Evolutionary conservation across 495 filamentous ascomycete genomes (phyloP).

Genomic region (Penicillium steckii): DNA sequence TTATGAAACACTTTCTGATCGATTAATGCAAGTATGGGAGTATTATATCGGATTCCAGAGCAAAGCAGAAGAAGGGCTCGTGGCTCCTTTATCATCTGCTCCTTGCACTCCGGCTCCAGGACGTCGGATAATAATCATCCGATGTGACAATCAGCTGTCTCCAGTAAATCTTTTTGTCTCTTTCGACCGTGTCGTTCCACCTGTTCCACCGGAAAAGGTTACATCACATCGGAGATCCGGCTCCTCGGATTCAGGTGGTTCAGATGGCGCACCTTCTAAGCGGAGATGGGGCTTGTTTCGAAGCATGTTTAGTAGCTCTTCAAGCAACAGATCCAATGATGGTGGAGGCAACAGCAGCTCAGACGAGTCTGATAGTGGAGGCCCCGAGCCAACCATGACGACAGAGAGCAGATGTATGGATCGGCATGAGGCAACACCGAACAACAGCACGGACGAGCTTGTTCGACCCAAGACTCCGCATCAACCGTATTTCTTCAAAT

Average conservation of each 20-base stretch:
- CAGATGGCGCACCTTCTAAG: conserved; percentile 42
- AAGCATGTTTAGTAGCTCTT: conserved; percentile 56
- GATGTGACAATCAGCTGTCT: conserved; percentile 71
- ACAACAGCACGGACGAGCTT: conserved; percentile 26
- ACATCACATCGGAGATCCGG: conserved; percentile 38
- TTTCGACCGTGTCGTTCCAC: conserved; percentile 60
- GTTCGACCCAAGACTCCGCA: conserved; percentile 44
- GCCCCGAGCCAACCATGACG: conserved; percentile 24
- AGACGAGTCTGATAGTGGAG: conserved; percentile 37
- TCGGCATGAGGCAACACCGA: conserved; percentile 22
- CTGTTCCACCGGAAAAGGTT: conserved; percentile 37
- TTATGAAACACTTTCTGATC: conserved; percentile 64
- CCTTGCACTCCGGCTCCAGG: conserved; percentile 89
- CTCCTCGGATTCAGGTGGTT: conserved; percentile 30
- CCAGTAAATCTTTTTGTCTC: conserved; percentile 59
- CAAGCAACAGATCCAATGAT: conserved; percentile 27
- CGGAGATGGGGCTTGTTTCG: conserved; percentile 69
- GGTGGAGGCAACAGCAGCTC: conserved; percentile 35
- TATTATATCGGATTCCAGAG: conserved; percentile 71
- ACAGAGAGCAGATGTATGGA: conserved; percentile 32
- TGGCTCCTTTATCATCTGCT: conserved; percentile 64
- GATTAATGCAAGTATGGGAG: conserved; percentile 72
- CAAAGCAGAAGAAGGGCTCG: conserved; percentile 56
- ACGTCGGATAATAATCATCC: conserved; percentile 86
- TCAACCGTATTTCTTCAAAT: conserved; percentile 70